Evolutionary conservation across 2,329 filamentous ascomycete species (phyloP), one percentile per base, ranked within the genome.

Genomic region (Talaromyces rugulosus): DNA sequence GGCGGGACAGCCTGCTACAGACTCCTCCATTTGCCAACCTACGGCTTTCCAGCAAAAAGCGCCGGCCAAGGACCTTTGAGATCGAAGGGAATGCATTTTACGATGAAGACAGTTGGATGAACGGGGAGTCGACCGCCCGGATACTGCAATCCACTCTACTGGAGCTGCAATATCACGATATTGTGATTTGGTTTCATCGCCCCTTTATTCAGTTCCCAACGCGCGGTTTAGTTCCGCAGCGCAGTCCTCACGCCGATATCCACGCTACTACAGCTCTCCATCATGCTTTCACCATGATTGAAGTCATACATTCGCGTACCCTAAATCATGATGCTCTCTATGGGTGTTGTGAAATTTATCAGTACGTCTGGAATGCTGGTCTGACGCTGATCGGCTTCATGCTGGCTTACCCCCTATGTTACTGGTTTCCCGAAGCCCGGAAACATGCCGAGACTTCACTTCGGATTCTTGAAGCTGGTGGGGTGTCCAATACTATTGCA

Each of bases 291-390:
- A 60, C 55, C 1, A 65, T 60, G 14, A 62, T 66, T 36, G 16
- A 58, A 23, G 23, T 23, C 23, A 23, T 23, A 1, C 23, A 23
- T 23, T 23, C 23, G 23, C 23, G 23, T 23, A 23, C 1, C 23
- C 23, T 23, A 23, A 23, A 23, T 23, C 23, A 23, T 30, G 66
- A 67, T 9, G 33, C 58, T 14, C 57, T 66, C 7, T 42, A 66
- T 51, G 65, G 66, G 1, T 33, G 33, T n/a, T 60, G 60, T 7
- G 65, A 67, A 18, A n/a, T 67, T 12, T 67, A 67, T 27, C 66
- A 67, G 30, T 66, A 65, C 55, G 58, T 58, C 5, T 66, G 66
- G 65, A 66, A 67, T 27, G 66, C 66, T 11, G 62, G 63, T 11
- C 52, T 67, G 8, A 67, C 66, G 0, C 55, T 66, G 1, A 61